Evolutionary conservation across 1,284 basidiomycete species (phyloP).

Genomic region (Mixia osmundae): DNA sequence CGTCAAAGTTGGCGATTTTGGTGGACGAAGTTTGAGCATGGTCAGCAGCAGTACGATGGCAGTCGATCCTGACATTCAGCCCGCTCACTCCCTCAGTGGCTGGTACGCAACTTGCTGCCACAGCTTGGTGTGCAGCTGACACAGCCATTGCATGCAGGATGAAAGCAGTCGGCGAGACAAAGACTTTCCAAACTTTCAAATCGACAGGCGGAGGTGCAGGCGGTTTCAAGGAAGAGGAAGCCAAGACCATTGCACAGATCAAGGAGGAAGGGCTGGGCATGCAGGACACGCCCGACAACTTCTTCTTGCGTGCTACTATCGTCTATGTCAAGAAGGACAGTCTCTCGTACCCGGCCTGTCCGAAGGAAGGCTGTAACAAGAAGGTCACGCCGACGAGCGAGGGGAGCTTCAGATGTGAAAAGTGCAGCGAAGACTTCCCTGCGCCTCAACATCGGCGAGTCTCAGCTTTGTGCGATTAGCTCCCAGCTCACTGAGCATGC

Average conservation of each 20-base stretch:
- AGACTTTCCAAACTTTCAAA: constrained; percentile 46
- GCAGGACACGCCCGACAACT: constrained; percentile 47
- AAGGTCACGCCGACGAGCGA: constrained; percentile 52
- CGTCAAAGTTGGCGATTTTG: constrained; percentile 83
- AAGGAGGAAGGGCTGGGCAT: constrained; percentile 55
- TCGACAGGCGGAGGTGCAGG: constrained; percentile 23
- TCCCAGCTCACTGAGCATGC: background rate
- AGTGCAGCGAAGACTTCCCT: constrained; percentile 53
- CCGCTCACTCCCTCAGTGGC: constrained; percentile 63
- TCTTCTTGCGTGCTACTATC: constrained; percentile 55
- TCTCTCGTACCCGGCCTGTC: constrained; percentile 77
- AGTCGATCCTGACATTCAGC: constrained; percentile 66
- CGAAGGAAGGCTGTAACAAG: constrained; percentile 60
- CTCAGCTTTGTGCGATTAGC: background rate
- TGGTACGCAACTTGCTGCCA: constrained; percentile 35
- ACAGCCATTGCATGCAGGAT: constrained; percentile 22
- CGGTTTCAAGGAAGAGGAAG: constrained; percentile 40
- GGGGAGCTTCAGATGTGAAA: constrained; percentile 67
- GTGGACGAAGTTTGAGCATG: constrained; percentile 63
- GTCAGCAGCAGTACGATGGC: constrained; percentile 43
- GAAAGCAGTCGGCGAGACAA: constrained; percentile 38
- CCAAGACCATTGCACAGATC: constrained; percentile 55
- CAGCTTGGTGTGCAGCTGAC: constrained; percentile 7
- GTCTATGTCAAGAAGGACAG: constrained; percentile 74
- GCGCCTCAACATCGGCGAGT: constrained; percentile 59